A percentile compares a stretch with the other conserved stretches of the same genome.
Conservation (phyloP, 345 rosid species). For the Gossypium ekmanianum region DNA sequence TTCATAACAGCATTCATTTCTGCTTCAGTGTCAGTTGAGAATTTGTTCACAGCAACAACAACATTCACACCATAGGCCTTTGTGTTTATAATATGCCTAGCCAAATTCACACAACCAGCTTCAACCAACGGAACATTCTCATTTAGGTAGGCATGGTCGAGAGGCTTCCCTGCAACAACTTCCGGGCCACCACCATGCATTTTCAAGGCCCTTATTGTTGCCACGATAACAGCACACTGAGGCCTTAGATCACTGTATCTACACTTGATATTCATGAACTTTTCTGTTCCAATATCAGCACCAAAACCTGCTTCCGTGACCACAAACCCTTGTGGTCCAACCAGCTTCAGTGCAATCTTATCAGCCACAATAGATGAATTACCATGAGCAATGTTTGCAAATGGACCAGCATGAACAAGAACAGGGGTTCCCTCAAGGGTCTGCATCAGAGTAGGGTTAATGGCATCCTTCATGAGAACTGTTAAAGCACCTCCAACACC, state of each 20-base stretch:
- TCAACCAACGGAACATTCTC: constrained; percentile 90
- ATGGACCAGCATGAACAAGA: constrained; percentile 97
- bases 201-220: constrained; percentile 94
- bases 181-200: constrained; percentile 99
- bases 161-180: constrained; percentile 98
- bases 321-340: constrained; percentile 96
- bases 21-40: constrained; percentile 83
- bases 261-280: constrained; percentile 95
- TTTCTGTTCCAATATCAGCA: constrained; percentile 93
- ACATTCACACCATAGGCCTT: constrained; percentile 89
- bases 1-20: constrained; percentile 82
- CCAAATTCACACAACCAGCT: constrained; percentile 92
- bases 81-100: constrained; percentile 84
- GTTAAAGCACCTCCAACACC: constrained; percentile 97
- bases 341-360: constrained; percentile 88
- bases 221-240: constrained; percentile 95
- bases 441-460: constrained; percentile 96
- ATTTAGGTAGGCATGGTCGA: constrained; percentile 74
- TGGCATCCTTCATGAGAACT: constrained; percentile 95
- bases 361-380: constrained; percentile 97
- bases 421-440: constrained; percentile 99
- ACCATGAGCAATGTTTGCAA: constrained; percentile 98
- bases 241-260: constrained; percentile 84
- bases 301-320: constrained; percentile 99
- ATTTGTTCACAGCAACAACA: constrained; percentile 92